Conservation (phyloP, 2,329 filamentous ascomycete genomes). For the Aspergillus neoniger region DNA sequence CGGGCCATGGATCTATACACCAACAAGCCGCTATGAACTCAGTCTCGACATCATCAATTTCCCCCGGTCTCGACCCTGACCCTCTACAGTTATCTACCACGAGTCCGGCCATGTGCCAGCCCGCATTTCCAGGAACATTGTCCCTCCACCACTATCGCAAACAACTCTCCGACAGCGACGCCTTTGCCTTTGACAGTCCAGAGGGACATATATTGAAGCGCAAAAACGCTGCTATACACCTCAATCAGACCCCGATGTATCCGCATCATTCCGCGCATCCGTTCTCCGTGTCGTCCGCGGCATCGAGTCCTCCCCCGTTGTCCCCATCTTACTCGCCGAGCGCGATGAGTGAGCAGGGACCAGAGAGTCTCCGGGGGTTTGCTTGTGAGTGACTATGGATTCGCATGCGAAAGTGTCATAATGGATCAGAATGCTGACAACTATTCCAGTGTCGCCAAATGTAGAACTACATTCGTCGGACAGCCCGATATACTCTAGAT, state of each 20-base stretch:
- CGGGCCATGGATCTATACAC: conserved; percentile 10
- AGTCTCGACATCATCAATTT: conserved; percentile 7
- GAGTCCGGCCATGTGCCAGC: conserved; percentile 8
- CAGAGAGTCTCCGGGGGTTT: conserved; percentile 27
- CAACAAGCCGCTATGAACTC: conserved; percentile 5
- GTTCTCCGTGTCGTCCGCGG: conserved; percentile 30
- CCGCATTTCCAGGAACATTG: conserved; percentile 14
- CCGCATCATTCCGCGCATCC: conserved; percentile 24
- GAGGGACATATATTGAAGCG: conserved; percentile 34
- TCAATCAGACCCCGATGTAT: conserved; percentile 28
- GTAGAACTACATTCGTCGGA: conserved; percentile 9
- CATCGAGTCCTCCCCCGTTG: conserved; percentile 40
- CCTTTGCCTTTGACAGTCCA: conserved; percentile 26
- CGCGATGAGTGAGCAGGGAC: conserved; percentile 33
- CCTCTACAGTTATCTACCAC: conserved; percentile 10
- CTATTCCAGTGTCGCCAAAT: conserved; percentile 13
- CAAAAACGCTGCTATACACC: conserved; percentile 36
- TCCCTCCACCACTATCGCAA: conserved; percentile 43
- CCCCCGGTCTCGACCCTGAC: conserved; percentile 4
- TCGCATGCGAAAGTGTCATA: conserved; percentile 1
- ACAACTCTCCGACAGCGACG: conserved; percentile 32
- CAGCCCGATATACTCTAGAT: conserved; percentile 7
- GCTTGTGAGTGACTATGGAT: conserved; percentile 19
- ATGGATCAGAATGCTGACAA: conserved; percentile 6
- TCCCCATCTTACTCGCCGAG: conserved; percentile 42